Conservation (phyloP, 176 grass and related monocot species). For the Triticum monococcum region DNA sequence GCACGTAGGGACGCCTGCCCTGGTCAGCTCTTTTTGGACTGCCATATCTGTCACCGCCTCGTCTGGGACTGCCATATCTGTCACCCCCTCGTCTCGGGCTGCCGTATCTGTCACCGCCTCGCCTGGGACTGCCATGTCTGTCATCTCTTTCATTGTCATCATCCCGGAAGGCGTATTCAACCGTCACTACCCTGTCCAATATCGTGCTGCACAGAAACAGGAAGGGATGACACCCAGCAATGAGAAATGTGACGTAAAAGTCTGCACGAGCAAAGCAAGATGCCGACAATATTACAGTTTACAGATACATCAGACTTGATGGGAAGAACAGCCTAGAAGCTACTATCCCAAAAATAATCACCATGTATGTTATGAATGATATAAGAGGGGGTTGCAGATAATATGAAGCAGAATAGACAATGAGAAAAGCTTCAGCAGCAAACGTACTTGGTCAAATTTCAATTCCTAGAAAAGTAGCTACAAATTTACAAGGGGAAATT, state of each 20-base stretch:
- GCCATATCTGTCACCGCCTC: slow-evolving; percentile 24
- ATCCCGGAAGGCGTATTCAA: slow-evolving; percentile 91
- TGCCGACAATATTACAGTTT: neutral
- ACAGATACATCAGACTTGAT: neutral
- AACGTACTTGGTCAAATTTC: neutral
- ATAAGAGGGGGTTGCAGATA: neutral
- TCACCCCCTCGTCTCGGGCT: slow-evolving; percentile 59
- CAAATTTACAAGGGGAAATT: neutral
- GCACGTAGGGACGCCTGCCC: slow-evolving; percentile 49
- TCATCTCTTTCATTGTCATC: slow-evolving; percentile 62
- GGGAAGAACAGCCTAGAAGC: neutral
- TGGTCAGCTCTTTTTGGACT: slow-evolving; percentile 18
- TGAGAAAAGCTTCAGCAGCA: neutral
- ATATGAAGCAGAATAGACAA: neutral
- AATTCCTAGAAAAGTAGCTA: neutral
- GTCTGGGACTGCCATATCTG: slow-evolving; percentile 50
- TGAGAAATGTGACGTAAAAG: neutral
- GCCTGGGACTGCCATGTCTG: slow-evolving; percentile 46
- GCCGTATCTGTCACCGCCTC: slow-evolving; percentile 48
- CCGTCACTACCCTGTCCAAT: slow-evolving; percentile 88
- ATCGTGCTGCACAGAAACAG: slow-evolving; percentile 53
- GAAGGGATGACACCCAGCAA: neutral
- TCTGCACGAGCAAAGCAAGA: neutral
- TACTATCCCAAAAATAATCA: neutral
- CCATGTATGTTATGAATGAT: neutral